Evolutionary conservation across 352 stramenopile species (phyloP), one percentile per base, ranked within the genome.

Genomic region (Phytophthora uliginosa): DNA sequence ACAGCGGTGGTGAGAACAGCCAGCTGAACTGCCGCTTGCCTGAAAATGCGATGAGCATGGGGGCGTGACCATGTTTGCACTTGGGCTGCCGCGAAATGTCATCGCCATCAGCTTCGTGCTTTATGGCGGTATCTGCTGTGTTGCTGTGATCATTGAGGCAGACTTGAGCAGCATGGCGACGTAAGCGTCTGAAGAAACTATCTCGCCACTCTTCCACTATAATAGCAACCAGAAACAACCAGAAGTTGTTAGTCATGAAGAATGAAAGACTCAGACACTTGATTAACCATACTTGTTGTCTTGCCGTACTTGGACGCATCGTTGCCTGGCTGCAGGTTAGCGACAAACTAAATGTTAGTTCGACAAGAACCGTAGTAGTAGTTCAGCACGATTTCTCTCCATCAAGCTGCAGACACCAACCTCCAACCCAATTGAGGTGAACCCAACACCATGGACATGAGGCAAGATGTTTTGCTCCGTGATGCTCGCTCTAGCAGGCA

Each of bases 11-110:
- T 17, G 88, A 82, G 63, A 97, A 97, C 52, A 97, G 65, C 54
- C 79, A 93, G 62, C 85, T 91, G 71, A 96, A 97, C 65, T 97
- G 91, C 20, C 91, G 86, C 70, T 97, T 97, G 17, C 91, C 91
- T 1, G 87, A 92, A 71, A 97, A 97, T 7, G 91, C 91, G 47
- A 97, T 83, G 69, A 97, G 69, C 60, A 92, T 74, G 0, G 91
- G 91, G 1, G 82, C 79, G 59, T 96, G 88, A 0, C 55, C 68
- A 45, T 70, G 67, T 13, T 58, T 26, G 58, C 89, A 96, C 10
- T 36, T 60, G 4, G 52, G 50, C 13, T 20, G 34, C 31, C 2
- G 10, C 17, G 18, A 7, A 31, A 51, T 26, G 8, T 52, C 24
- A 52, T 62, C 33, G 4, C 24, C 33, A 18, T 52, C 45, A 10